Conservation (phyloP, 306 rosid genomes). For the Castanea mollissima region DNA sequence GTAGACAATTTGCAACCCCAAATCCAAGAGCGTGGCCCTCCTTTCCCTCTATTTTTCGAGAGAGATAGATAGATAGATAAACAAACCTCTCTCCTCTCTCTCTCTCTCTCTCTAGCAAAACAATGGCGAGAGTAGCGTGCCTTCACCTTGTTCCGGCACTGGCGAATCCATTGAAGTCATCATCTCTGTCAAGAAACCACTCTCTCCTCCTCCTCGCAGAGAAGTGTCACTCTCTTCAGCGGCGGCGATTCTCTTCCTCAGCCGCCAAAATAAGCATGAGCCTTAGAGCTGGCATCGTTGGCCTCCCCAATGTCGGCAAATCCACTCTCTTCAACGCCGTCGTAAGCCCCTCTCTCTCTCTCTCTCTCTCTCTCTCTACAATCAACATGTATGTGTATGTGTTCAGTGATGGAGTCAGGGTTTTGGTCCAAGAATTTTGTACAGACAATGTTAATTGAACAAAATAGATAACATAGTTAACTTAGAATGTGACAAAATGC, state of each 20-base stretch:
- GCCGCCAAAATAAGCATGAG: slow-evolving; percentile 85
- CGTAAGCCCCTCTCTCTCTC: slow-evolving; percentile 49
- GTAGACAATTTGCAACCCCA: no score
- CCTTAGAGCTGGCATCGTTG: slow-evolving; percentile 91
- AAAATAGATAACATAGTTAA: no score
- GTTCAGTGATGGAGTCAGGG: no score
- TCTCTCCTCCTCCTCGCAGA: slow-evolving; percentile 35
- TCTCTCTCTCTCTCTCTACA: neutral
- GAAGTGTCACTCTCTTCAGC: slow-evolving; percentile 36
- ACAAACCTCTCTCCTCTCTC: neutral
- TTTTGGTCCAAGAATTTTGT: no score
- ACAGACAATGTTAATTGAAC: no score
- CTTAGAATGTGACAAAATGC: no score
- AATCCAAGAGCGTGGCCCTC: neutral
- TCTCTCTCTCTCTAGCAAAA: slow-evolving; percentile 1
- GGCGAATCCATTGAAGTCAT: slow-evolving; percentile 61
- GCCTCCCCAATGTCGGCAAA: slow-evolving; percentile 96
- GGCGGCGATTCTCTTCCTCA: slow-evolving; percentile 64
- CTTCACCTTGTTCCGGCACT: slow-evolving; percentile 45
- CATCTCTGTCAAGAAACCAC: slow-evolving; percentile 33
- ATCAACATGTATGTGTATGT: neutral
- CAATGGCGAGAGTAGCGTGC: slow-evolving; percentile 61
- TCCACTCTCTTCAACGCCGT: slow-evolving; percentile 98
- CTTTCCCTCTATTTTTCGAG: neutral
- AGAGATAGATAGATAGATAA: neutral